Base-by-base conservation (phyloP, 2,329 filamentous ascomycete genomes). In the Eutypa lata region DNA sequence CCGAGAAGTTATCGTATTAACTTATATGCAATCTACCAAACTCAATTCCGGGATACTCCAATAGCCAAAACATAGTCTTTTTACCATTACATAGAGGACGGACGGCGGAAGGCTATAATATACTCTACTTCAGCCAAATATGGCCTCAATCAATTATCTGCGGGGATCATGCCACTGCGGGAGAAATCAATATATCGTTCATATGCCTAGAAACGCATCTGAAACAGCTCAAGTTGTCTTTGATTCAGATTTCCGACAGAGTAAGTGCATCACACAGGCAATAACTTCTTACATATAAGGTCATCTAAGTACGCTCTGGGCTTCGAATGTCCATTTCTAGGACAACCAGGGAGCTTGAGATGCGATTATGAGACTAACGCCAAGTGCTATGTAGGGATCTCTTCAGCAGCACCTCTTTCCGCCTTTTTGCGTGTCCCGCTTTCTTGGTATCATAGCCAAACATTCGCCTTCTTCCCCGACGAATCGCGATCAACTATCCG, bases 381-480 rank as follows among this genome's bases (percentile, higher is more conserved):
- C 10, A 10, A 28, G 38, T 18, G 53, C 49, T 33, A 48, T 45
- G 31, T 62, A 80, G 76, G 90, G 80, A 82, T 75, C 72, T 80
- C 84, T 24, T 82, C 90, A 60, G 88, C 86, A 24, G 81, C 85
- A 31, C 89, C 89, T 16, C 77, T 95, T 47, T 86, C 89, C 1
- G 87, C 90, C 57, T 96, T 89, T 79, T 84, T 96, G 46, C 87
- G 89, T 61, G 86, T 96, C 2, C 92, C 91, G 1, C 78, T 96
- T 22, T 71, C 78, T 42, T 95, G 89, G 88, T 94, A 91, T 69
- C 84, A 86, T 61, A 90, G 87, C 60, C 81, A 81, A 38, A 94
- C 89, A 1, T 81, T 84, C 60, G 83, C 91, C 46, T 88, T 86
- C 68, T 91, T 87, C 68, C 81, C 87, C 2, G 90, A 96, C 71